Evolutionary conservation across 2,329 filamentous ascomycete species (phyloP).

Genomic region (Aaosphaeria arxii): DNA sequence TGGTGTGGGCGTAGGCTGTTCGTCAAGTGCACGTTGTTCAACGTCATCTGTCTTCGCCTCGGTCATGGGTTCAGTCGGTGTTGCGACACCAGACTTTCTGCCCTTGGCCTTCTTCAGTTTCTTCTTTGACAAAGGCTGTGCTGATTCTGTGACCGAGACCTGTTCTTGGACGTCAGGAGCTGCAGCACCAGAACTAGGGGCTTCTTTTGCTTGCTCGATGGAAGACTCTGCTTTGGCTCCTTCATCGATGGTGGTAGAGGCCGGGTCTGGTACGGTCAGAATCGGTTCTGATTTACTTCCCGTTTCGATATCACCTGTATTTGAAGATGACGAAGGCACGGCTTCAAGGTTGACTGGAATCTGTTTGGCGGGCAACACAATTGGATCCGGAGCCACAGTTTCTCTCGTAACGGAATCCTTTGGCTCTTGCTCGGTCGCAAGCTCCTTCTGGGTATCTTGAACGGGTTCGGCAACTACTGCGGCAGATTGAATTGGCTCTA

Average conservation of each 20-base stretch:
- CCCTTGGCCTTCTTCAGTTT: not conserved
- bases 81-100: not conserved
- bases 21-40: not conserved
- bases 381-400: not conserved
- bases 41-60: too few species aligned
- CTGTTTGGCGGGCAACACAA: too few species aligned
- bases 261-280: not conserved
- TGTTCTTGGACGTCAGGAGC: not conserved
- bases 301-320: not conserved
- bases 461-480: too few species aligned
- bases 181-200: conserved; percentile 7
- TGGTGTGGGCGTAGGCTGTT: not conserved
- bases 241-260: conserved; percentile 3
- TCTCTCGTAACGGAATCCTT: too few species aligned
- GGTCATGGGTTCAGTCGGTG: not conserved
- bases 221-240: conserved; percentile 4
- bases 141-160: not conserved
- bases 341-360: too few species aligned
- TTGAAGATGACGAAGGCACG: too few species aligned
- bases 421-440: too few species aligned
- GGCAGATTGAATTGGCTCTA: too few species aligned
- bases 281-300: not conserved
- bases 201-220: not conserved
- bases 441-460: too few species aligned
- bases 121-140: not conserved